These are phyloP conservation scores for Tetraselmis striata DNA, from an alignment of 139 green algal species.

Conservation along the genomic window DNA sequence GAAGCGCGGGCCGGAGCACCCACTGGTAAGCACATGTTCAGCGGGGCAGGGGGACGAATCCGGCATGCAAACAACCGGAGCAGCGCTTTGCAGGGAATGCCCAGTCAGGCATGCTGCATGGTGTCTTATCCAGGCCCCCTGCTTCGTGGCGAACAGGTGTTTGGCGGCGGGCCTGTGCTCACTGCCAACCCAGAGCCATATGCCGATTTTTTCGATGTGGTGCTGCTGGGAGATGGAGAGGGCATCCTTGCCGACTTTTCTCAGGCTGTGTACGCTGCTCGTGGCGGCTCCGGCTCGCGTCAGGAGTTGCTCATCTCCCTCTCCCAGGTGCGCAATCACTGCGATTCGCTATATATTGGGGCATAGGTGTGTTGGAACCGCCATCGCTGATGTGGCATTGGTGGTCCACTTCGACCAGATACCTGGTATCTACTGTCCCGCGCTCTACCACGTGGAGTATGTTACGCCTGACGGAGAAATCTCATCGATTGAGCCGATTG, in stretches of 20 bases:
- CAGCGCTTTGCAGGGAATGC: too few species aligned
- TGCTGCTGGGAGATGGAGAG: slow-evolving; percentile 28
- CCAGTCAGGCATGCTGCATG: too few species aligned
- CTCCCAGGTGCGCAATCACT: slow-evolving; percentile 10
- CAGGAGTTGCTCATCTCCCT: slow-evolving; percentile 26
- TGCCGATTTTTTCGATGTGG: slow-evolving; percentile 29
- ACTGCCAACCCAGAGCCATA: slow-evolving; percentile 36
- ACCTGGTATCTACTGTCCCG: slow-evolving; percentile 24
- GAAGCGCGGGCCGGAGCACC: slow-evolving; percentile 22
- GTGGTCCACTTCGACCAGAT: too few species aligned
- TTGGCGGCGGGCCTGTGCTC: slow-evolving; percentile 32
- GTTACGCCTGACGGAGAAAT: slow-evolving; percentile 9
- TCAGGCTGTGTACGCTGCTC: slow-evolving; percentile 12
- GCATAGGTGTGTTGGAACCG: too few species aligned
- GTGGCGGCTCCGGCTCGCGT: neutral
- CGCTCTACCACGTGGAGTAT: slow-evolving; percentile 22
- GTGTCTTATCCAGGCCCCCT: too few species aligned
- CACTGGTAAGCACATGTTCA: too few species aligned
- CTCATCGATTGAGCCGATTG: neutral
- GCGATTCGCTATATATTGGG: too few species aligned
- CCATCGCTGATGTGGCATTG: too few species aligned
- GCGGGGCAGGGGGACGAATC: too few species aligned
- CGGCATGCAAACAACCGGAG: too few species aligned
- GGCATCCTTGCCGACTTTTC: slow-evolving; percentile 24
- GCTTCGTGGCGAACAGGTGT: too few species aligned